Percentiles rank a stretch among this genome's conserved stretches.
Conservation (phyloP, 2,329 filamentous ascomycete species). For the Pseudogymnoascus sp. region DNA sequence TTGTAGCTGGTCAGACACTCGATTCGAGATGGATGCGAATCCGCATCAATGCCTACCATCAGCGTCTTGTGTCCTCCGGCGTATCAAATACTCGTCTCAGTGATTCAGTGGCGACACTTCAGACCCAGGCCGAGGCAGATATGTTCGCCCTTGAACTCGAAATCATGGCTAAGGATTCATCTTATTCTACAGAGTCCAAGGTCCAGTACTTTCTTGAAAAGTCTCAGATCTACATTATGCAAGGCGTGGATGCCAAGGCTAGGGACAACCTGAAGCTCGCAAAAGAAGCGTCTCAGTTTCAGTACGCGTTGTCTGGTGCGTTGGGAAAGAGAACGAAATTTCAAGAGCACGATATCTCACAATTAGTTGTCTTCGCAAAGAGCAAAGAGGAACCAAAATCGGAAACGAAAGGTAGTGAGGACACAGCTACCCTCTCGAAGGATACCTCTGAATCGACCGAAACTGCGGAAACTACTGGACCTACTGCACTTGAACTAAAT, state of each 20-base stretch:
- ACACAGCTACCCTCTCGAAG: constrained; percentile 7
- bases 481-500: constrained; percentile 70
- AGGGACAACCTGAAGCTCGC: constrained; percentile 63
- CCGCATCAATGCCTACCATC: constrained; percentile 65
- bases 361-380: constrained; percentile 83
- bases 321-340: constrained; percentile 79
- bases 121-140: constrained; percentile 52
- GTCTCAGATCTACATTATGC: constrained; percentile 73
- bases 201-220: constrained; percentile 73
- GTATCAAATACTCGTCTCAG: constrained; percentile 30
- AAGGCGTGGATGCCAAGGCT: constrained; percentile 72
- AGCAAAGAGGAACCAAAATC: constrained; percentile 44
- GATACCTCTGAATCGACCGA: constrained; percentile 17
- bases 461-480: constrained; percentile 35
- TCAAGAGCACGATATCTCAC: constrained; percentile 72
- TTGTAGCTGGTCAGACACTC: constrained; percentile 15
- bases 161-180: constrained; percentile 31
- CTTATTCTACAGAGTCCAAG: constrained; percentile 42
- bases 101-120: constrained; percentile 52
- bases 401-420: constrained; percentile 14
- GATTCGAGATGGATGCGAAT: constrained; percentile 43
- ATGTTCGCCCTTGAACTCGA: constrained; percentile 40
- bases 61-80: constrained; percentile 45
- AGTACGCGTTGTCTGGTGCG: constrained; percentile 76
- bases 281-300: constrained; percentile 57